phyloP scores from a whole-genome alignment of 2,329 filamentous ascomycete genomes.

The Pseudocercospora macadamiae region DNA sequence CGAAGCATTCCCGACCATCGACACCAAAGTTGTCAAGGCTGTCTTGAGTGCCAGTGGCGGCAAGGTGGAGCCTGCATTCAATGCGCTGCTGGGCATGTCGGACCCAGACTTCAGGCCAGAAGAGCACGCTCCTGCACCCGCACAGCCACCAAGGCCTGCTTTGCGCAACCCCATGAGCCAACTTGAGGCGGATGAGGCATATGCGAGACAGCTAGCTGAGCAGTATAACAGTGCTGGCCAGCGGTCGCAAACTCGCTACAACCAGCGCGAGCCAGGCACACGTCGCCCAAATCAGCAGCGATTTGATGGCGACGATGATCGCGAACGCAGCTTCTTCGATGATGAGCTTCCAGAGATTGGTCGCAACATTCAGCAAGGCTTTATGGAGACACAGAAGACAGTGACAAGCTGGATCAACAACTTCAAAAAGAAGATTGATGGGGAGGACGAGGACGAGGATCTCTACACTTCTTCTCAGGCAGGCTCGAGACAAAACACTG shows the following conservation, averaged over 20 bases:
- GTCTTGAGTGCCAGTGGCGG: constrained; percentile 84
- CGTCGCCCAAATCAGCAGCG: constrained; percentile 47
- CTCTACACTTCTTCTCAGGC: constrained; percentile 47
- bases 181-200: constrained; percentile 85
- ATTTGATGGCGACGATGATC: constrained; percentile 58
- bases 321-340: constrained; percentile 89
- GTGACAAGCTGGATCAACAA: constrained; percentile 92
- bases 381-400: constrained; percentile 88
- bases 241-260: constrained; percentile 34
- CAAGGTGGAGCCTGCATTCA: constrained; percentile 90
- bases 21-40: constrained; percentile 79
- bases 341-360: constrained; percentile 93
- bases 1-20: constrained; percentile 89
- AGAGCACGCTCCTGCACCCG: constrained; percentile 64
- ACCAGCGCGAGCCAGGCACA: constrained; percentile 41
- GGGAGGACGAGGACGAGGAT: constrained; percentile 72
- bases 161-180: constrained; percentile 69
- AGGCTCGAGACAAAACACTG: constrained; percentile 32
- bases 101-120: constrained; percentile 56
- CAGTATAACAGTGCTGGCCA: constrained; percentile 65
- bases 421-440: constrained; percentile 91
- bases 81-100: constrained; percentile 76
- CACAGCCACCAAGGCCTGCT: constrained; percentile 78
- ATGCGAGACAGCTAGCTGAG: constrained; percentile 89
- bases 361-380: constrained; percentile 92